These are phyloP conservation scores for Mycena amicta DNA, from an alignment of 768 basidiomycete genomes.

Conservation along the genomic window DNA sequence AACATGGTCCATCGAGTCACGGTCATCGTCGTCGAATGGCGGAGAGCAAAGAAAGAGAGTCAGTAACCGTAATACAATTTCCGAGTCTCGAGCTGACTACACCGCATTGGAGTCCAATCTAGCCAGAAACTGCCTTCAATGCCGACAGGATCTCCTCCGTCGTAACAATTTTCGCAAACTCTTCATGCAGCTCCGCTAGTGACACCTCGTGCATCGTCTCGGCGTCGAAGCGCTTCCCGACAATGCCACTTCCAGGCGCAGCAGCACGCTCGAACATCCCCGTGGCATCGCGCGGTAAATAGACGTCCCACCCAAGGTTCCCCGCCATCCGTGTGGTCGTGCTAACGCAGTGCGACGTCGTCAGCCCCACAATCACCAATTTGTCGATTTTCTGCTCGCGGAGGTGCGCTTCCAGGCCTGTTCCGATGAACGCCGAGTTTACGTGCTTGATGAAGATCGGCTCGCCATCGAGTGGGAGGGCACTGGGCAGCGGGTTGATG, in stretches of 20 bases:
- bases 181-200: conserved; percentile 25
- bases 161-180: conserved; percentile 27
- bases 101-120: neutral
- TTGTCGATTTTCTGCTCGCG: conserved; percentile 18
- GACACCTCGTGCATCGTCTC: conserved; percentile 28
- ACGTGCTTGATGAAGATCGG: conserved; percentile 27
- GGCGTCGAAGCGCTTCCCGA: conserved; percentile 21
- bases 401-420: conserved; percentile 25
- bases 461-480: conserved; percentile 20
- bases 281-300: conserved; percentile 25
- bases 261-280: conserved; percentile 23
- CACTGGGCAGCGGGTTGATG: conserved; percentile 14
- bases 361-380: conserved; percentile 26
- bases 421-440: conserved; percentile 30
- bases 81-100: no score
- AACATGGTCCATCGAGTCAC: no score
- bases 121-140: neutral
- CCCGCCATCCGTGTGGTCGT: conserved; percentile 29
- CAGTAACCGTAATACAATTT: no score
- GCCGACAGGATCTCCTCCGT: conserved; percentile 17
- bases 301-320: conserved; percentile 26
- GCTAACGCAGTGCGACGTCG: conserved; percentile 28
- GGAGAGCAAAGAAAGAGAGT: no score
- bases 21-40: no score
- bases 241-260: conserved; percentile 14